Evolutionary conservation across 805 yeast genomes (phyloP), one percentile per base, ranked within the genome.

Genomic region (Kodamaea hsintzibuensis): DNA sequence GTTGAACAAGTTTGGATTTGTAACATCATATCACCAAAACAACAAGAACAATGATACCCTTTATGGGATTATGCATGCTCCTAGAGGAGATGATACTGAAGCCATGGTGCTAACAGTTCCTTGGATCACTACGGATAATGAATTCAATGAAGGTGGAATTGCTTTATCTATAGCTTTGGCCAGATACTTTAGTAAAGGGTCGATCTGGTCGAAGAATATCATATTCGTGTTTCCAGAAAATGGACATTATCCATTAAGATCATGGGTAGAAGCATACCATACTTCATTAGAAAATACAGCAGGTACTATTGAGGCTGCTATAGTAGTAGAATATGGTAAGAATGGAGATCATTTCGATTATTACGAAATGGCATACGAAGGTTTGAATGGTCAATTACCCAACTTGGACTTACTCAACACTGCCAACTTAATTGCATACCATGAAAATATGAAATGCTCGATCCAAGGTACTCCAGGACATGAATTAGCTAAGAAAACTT

Each of bases 201-300:
- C 96, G 7, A 82, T 95, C 9, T 95, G 98, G 99, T 90, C 97
- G 18, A 95, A 95, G 66, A 96, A 92, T 65, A 86, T 95, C 58
- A 88, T 95, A 25, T 73, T 95, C 43, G 96, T 92, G 25, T 81
- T 91, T 49, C 91, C 97, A 2, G 83, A 84, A 49, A 83, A 91
- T 63, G 83, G 88, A 0, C 82, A 82, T 45, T 74, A 76, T 30
- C 83, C 95, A 1, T 74, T 93, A 54, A 77, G 96, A 55, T 74
- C 85, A 2, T 95, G 98, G 98, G 97, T 93, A 7, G 90, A 88
- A 55, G 97, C 96, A 0, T 95, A 95, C 68, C 98, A 95, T 64
- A 84, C 89, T 0, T 75, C 87, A 0, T 73, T 95, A 63, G 96
- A 91, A 62, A 76, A 84, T 52, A 91, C 98, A 0, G 98, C 96